phyloP scores from a whole-genome alignment of 2,329 filamentous ascomycete species.

The Phaeosphaeria sp. region DNA sequence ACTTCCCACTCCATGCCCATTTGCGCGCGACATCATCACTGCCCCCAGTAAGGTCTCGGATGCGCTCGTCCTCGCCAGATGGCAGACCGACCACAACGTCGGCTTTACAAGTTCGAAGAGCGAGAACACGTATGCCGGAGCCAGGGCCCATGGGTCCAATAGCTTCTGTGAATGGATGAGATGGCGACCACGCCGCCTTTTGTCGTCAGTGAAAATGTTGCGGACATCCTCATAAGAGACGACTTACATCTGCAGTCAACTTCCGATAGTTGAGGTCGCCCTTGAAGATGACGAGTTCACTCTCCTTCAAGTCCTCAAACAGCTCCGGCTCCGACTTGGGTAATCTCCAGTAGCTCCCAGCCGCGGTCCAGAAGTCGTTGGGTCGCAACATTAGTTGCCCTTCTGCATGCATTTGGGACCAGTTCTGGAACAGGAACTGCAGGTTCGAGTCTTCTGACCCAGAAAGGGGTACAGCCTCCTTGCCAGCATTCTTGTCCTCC shows the following conservation, averaged over 20 bases:
- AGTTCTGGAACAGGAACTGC: constrained; percentile 80
- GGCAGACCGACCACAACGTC: constrained; percentile 93
- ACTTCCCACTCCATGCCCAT: constrained; percentile 97
- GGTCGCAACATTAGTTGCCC: constrained; percentile 83
- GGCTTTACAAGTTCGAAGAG: constrained; percentile 93
- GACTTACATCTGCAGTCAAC: constrained; percentile 82
- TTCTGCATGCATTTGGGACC: constrained; percentile 80
- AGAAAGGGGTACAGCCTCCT: constrained; percentile 67
- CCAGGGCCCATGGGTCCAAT: constrained; percentile 84
- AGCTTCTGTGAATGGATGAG: constrained; percentile 83
- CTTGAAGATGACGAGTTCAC: constrained; percentile 94
- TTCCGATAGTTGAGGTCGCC: constrained; percentile 97
- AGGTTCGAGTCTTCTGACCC: constrained; percentile 73
- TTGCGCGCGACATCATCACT: constrained; percentile 74
- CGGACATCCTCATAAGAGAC: neutral
- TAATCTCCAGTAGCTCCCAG: constrained; percentile 87
- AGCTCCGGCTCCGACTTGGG: constrained; percentile 72
- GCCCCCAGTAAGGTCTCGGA: constrained; percentile 73
- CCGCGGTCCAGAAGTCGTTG: constrained; percentile 90
- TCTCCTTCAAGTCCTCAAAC: constrained; percentile 77
- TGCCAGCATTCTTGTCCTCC: constrained; percentile 64
- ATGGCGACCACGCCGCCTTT: constrained; percentile 80
- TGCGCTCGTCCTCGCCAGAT: constrained; percentile 80
- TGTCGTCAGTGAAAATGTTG: constrained; percentile 9
- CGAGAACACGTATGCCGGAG: constrained; percentile 83